phyloP scores from a whole-genome alignment of 768 basidiomycete genomes.

The Kwoniella heveanensis region DNA sequence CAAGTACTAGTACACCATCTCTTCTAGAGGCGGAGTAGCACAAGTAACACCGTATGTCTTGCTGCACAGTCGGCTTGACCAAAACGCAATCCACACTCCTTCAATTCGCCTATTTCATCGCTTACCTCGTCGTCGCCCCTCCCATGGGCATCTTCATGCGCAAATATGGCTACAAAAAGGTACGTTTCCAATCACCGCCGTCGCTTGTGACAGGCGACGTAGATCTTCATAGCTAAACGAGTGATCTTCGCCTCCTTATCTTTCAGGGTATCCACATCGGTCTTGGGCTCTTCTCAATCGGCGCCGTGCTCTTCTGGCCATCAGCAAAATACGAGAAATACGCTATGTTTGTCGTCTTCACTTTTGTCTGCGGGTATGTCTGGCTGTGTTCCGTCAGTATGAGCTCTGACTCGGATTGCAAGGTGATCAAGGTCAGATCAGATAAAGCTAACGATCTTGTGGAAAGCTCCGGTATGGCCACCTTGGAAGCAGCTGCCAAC shows the following conservation, averaged over 20 bases:
- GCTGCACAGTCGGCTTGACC: constrained; percentile 9
- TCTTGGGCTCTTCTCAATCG: constrained; percentile 30
- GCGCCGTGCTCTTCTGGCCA: constrained; percentile 40
- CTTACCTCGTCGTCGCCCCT: constrained; percentile 31
- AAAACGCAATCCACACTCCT: constrained; percentile 32
- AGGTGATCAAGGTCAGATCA: no score
- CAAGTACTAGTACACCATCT: background rate
- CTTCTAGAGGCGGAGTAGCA: no score
- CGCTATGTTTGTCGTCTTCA: constrained; percentile 32
- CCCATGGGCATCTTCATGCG: constrained; percentile 40
- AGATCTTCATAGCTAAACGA: no score
- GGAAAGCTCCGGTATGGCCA: constrained; percentile 27
- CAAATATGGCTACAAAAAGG: constrained; percentile 36
- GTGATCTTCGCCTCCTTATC: background rate
- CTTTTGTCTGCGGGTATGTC: constrained; percentile 14
- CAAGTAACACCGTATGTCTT: no score
- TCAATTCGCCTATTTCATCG: constrained; percentile 41
- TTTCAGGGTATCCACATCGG: constrained; percentile 34
- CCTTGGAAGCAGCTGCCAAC: constrained; percentile 34
- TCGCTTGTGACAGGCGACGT: no score
- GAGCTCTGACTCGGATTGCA: no score
- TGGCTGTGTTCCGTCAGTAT: no score
- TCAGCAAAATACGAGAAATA: constrained; percentile 26
- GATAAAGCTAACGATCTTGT: no score
- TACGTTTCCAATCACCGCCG: no score